Conservation (phyloP, 2,329 filamentous ascomycete species). For the Penicillium sp. region DNA sequence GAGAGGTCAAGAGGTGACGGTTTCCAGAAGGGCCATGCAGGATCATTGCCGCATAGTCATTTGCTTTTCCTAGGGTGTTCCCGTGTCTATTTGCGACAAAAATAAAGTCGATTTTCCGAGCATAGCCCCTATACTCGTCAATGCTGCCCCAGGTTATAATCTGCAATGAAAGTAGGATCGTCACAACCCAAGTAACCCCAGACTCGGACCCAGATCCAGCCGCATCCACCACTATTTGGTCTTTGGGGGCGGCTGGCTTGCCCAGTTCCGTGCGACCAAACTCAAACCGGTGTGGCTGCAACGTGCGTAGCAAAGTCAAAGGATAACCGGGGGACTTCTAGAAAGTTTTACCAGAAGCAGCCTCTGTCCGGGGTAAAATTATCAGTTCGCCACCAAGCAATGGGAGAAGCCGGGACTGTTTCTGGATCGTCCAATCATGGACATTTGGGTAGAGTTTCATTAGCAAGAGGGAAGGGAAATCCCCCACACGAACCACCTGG, state of each 20-base stretch:
- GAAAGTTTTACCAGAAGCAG: constrained; percentile 9
- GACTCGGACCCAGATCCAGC: constrained; percentile 17
- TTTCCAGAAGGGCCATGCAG: neutral
- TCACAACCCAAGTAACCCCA: constrained; percentile 4
- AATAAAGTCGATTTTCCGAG: neutral
- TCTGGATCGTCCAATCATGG: neutral
- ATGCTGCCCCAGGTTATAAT: too few species aligned
- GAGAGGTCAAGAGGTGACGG: neutral
- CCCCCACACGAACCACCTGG: constrained; percentile 22
- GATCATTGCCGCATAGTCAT: neutral
- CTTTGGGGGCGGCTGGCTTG: neutral
- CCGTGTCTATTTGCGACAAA: neutral
- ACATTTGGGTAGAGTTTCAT: neutral
- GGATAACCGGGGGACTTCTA: constrained; percentile 8
- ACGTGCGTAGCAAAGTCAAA: constrained; percentile 13
- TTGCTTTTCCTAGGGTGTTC: neutral
- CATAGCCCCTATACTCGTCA: neutral
- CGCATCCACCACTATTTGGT: constrained; percentile 5
- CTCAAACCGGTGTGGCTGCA: constrained; percentile 23
- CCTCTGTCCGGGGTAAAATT: neutral
- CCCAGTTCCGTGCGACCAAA: constrained; percentile 18
- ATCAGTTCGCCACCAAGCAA: neutral
- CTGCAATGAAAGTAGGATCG: constrained; percentile 3
- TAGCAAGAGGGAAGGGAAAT: constrained; percentile 4
- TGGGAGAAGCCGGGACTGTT: neutral